Evolutionary conservation across 129 eudicot species (phyloP), one percentile per base, ranked within the genome.

Genomic region (Ambrosia trifida): DNA sequence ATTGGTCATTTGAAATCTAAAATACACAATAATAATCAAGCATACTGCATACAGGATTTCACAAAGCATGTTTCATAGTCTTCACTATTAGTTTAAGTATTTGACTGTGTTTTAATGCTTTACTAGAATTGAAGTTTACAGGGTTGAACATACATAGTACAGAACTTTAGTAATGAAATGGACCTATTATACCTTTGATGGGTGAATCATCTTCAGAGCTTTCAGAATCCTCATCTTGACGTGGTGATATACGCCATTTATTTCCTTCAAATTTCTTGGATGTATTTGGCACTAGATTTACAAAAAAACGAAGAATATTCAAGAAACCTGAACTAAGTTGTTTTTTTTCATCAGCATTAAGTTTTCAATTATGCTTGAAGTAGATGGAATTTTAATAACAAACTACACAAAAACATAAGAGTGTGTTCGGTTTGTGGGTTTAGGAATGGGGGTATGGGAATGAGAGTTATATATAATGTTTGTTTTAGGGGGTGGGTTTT

Each of bases 201-300:
- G 85, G 78, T 60, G 85, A 83, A 77, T 61, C 81, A 32, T 87
- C 78, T 66, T 78, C 85, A 18, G 86, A 76, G 82, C 84, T 87
- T 79, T 87, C 87, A 54, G 81, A 78, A 62, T 78, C 85, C 54
- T 71, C 79, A 74, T 76, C 87, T 56, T 77, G 80, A 47, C 75
- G 63, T 69, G 95, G 84, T 53, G 91, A 81, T 70, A 24, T 62
- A 69, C 80, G 69, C 57, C 57, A 72, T 72, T 66, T 41, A 35
- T 76, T 63, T 74, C 70, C 81, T 64, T 72, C 33, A 54, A 11
- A 35, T 40, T 78, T 81, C 65, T 86, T 79, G 56, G 78, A 74
- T 63, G 56, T 61, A 17, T 24, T 46, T 13, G 77, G 68, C 53
- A 41, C 81, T 75, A 54, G 7, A 70, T 41, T 40, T 64, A 54